Base-by-base conservation (phyloP, 345 rosid genomes). In the Erysimum cheiranthoides region DNA sequence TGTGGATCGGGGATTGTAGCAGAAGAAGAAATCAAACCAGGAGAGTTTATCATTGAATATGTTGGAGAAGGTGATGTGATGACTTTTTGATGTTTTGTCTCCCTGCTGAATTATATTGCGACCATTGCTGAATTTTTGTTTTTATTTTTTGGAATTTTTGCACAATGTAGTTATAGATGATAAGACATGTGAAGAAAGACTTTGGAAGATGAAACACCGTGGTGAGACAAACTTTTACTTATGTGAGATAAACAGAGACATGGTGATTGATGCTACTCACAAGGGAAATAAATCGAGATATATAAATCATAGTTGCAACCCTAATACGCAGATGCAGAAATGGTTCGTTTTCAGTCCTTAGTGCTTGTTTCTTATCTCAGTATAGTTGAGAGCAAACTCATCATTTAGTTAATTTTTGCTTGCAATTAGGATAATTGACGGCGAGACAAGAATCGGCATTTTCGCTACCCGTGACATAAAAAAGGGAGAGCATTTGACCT, bases 251-350 rank as follows among this genome's bases (percentile, higher is more conserved):
- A 93, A 88, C 78, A 86, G 99, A 50, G 96, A 96, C 60, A 96
- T 91, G 99, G 98, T 93, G 71, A 93, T 96, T 82, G 99, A 96
- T 79, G 99, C 99, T 8, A 88, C 97, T 58, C 91, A 86, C 85
- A 96, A 96, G 80, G 99, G 99, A 62, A 93, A 93, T 81, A 96
- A 88, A 81, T 96, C 99, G 4, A 88, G 99, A 91, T 93, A 91
- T 79, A 93, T 96, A 71, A 96, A 96, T 72, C 99, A 96, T 63
- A 93, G 99, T 50, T 96, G 99, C 84, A 85, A 83, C 63, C 99
- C 98, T 6, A 93, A 96, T 72, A 91, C 98, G 2, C 95, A 93
- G 84, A 93, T 96, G 99, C 99, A 96, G 87, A 96, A 96, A 86
- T 93, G 98, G 99, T 96, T 73, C 49, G 45, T 42, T 70, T 0